Percentiles rank a stretch among this genome's conserved stretches.
These are phyloP conservation scores for Phytophthora crassamura DNA, from an alignment of 352 stramenopile genomes.

Conservation along the genomic window DNA sequence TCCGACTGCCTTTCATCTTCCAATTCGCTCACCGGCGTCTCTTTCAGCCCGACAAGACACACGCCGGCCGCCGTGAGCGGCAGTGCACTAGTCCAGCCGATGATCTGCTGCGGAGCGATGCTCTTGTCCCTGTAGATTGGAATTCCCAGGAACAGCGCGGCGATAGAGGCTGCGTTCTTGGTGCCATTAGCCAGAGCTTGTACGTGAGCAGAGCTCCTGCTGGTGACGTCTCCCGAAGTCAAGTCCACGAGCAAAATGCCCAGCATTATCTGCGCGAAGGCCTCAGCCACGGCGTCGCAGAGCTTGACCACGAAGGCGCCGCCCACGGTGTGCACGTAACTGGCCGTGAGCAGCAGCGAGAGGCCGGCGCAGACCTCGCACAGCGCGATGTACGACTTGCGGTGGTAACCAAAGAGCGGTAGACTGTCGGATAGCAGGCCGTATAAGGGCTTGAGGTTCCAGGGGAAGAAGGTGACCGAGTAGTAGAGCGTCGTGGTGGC, in stretches of 20 bases:
- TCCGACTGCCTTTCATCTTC: slow-evolving; percentile 7
- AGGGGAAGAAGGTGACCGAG: slow-evolving; percentile 84
- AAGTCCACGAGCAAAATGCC: slow-evolving; percentile 79
- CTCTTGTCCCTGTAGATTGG: slow-evolving; percentile 69
- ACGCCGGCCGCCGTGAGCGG: slow-evolving; percentile 58
- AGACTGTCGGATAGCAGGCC: slow-evolving; percentile 79
- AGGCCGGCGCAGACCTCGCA: slow-evolving; percentile 66
- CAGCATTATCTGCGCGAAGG: slow-evolving; percentile 86
- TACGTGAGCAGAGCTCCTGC: slow-evolving; percentile 60
- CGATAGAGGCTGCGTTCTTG: slow-evolving; percentile 75
- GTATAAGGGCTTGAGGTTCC: slow-evolving; percentile 89
- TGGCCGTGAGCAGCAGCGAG: slow-evolving; percentile 63
- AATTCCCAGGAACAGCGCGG: slow-evolving; percentile 65
- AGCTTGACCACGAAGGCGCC: slow-evolving; percentile 76
- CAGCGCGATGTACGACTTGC: slow-evolving; percentile 85
- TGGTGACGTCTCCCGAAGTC: slow-evolving; percentile 58
- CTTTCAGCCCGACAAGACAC: slow-evolving; percentile 59
- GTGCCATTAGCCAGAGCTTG: slow-evolving; percentile 76
- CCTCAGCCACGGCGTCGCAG: slow-evolving; percentile 72
- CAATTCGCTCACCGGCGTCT: slow-evolving; percentile 33
- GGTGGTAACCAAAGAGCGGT: slow-evolving; percentile 74
- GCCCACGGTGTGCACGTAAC: slow-evolving; percentile 59
- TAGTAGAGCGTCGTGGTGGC: slow-evolving; percentile 85
- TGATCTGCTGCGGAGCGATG: slow-evolving; percentile 57
- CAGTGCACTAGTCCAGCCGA: slow-evolving; percentile 67